phyloP scores from a whole-genome alignment of 305 asterid species.

The Fraxinus angustifolia region DNA sequence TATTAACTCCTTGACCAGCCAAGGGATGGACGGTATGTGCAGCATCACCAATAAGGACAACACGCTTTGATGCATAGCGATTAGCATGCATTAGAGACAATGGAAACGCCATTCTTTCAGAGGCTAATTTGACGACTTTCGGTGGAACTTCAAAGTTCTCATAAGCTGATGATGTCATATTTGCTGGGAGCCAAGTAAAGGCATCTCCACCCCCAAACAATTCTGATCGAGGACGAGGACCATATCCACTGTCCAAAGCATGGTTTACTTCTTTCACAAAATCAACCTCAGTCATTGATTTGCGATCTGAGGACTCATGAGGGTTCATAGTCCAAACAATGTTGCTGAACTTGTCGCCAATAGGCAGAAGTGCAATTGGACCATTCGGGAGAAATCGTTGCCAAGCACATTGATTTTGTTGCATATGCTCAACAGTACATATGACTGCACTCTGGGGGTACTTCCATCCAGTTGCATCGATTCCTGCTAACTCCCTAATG shows the following conservation, averaged over 20 bases:
- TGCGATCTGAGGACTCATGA: slow-evolving; percentile 55
- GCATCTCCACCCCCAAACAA: slow-evolving; percentile 33
- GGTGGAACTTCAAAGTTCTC: slow-evolving; percentile 82
- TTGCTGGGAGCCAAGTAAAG: slow-evolving; percentile 56
- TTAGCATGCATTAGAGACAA: slow-evolving; percentile 89
- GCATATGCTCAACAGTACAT: slow-evolving; percentile 73
- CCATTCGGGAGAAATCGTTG: slow-evolving; percentile 86
- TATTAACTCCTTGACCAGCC: slow-evolving; percentile 99
- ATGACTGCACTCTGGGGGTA: slow-evolving; percentile 85
- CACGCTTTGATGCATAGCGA: slow-evolving; percentile 52
- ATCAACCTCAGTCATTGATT: slow-evolving; percentile 56
- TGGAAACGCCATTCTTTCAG: slow-evolving; percentile 88
- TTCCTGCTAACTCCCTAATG: slow-evolving; percentile 82
- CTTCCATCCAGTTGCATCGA: slow-evolving; percentile 86
- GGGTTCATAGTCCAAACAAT: slow-evolving; percentile 96
- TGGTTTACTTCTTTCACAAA: slow-evolving; percentile 59
- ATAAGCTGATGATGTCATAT: slow-evolving; percentile 39
- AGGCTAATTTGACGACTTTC: slow-evolving; percentile 46
- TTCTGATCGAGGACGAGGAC: slow-evolving; percentile 67
- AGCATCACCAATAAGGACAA: slow-evolving; percentile 84
- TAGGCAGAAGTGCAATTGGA: slow-evolving; percentile 88
- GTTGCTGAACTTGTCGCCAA: slow-evolving; percentile 84
- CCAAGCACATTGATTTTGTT: slow-evolving; percentile 74
- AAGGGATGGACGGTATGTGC: slow-evolving; percentile 98
- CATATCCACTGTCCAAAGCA: slow-evolving; percentile 73